phyloP scores from a whole-genome alignment of 2,329 filamentous ascomycete genomes.

The Hyphodiscus sp. region DNA sequence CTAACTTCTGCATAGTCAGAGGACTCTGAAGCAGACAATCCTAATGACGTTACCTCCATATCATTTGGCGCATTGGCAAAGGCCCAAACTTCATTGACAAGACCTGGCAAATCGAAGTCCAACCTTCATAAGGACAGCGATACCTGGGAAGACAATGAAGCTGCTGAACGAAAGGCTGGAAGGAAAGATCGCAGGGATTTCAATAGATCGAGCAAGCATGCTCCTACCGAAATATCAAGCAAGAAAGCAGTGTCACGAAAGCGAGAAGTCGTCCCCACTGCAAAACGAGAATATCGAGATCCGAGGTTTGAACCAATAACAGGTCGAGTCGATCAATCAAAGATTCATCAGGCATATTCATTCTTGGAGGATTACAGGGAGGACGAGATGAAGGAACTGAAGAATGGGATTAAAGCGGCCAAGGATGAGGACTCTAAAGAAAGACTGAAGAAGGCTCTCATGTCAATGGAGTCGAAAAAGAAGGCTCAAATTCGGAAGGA shows the following conservation, averaged over 20 bases:
- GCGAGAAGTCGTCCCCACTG: constrained; percentile 60
- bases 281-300: constrained; percentile 62
- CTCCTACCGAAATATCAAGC: constrained; percentile 74
- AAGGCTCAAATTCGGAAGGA: constrained; percentile 66
- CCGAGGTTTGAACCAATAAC: constrained; percentile 76
- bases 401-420: constrained; percentile 58
- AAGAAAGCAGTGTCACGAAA: constrained; percentile 78
- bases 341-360: constrained; percentile 66
- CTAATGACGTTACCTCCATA: constrained; percentile 45
- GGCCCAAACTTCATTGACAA: constrained; percentile 64
- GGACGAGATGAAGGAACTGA: constrained; percentile 73
- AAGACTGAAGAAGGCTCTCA: constrained; percentile 63
- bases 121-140: constrained; percentile 31
- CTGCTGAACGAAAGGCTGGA: constrained; percentile 35
- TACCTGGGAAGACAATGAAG: constrained; percentile 33
- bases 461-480: constrained; percentile 72
- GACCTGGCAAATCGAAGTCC: constrained; percentile 27
- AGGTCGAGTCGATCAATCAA: constrained; percentile 49
- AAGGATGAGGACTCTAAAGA: constrained; percentile 63
- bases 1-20: constrained; percentile 8
- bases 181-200: constrained; percentile 35
- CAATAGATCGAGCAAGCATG: constrained; percentile 72
- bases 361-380: constrained; percentile 85
- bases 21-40: constrained; percentile 14
- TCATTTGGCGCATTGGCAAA: constrained; percentile 88